phyloP scores from a whole-genome alignment of 2,329 filamentous ascomycete genomes.

The Sphaerulina populicola region DNA sequence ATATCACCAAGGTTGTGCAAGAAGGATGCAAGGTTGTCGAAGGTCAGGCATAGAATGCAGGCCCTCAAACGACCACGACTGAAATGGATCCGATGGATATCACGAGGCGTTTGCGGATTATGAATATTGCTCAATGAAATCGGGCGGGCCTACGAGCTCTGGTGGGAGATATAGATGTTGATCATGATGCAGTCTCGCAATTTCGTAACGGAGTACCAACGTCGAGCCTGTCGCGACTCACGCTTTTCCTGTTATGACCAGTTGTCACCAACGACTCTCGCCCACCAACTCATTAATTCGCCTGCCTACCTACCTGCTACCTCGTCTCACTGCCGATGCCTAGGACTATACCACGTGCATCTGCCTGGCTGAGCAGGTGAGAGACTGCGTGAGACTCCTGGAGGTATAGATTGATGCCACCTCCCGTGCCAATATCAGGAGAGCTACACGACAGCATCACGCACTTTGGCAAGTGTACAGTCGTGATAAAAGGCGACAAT shows the following conservation, averaged over 20 bases:
- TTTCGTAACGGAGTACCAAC: background rate
- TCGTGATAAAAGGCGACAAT: too few relatives aligned
- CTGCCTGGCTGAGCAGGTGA: background rate
- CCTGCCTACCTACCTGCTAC: too few relatives aligned
- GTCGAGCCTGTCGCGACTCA: background rate
- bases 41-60: conserved; percentile 6
- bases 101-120: background rate
- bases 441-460: background rate
- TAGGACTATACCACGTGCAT: too few relatives aligned
- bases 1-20: conserved; percentile 66
- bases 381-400: background rate
- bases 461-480: too few relatives aligned
- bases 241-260: background rate
- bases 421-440: background rate
- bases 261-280: background rate
- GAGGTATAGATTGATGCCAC: background rate
- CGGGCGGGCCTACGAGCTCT: conserved; percentile 1
- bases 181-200: background rate
- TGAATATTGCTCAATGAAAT: background rate
- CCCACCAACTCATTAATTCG: background rate
- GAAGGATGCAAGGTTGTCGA: conserved; percentile 60
- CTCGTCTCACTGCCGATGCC: background rate
- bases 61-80: background rate
- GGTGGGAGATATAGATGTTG: background rate
- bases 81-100: background rate